These are phyloP conservation scores for Exophiala mesophila DNA, from an alignment of 2,329 filamentous ascomycete species.

Conservation along the genomic window DNA sequence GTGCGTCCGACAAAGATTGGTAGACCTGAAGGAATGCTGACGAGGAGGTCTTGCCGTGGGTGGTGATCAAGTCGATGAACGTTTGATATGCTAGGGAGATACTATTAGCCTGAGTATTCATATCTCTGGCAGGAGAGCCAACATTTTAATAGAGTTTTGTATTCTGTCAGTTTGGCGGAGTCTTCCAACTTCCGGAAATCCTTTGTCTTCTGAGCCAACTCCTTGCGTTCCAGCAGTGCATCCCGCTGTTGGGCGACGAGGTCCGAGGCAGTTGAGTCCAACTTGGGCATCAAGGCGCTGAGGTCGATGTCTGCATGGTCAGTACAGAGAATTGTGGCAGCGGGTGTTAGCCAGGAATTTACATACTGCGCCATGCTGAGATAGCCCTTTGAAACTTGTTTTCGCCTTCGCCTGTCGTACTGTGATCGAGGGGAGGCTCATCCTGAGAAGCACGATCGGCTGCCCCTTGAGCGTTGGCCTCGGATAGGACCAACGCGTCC, in stretches of 20 bases:
- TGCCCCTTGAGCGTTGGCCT: conserved; percentile 34
- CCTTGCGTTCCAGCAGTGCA: conserved; percentile 92
- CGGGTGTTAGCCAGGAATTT: too few species aligned
- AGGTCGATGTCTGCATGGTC: conserved; percentile 86
- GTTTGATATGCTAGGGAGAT: conserved; percentile 72
- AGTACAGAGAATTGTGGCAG: too few species aligned
- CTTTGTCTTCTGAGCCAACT: conserved; percentile 97
- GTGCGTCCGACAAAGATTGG: conserved; percentile 87
- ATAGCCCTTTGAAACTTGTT: conserved; percentile 98
- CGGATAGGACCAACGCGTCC: conserved; percentile 42
- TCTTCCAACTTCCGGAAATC: conserved; percentile 95
- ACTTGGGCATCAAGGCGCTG: conserved; percentile 71
- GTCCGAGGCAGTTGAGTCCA: conserved; percentile 92
- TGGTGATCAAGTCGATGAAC: conserved; percentile 94
- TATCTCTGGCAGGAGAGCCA: background rate
- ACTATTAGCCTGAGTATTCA: background rate
- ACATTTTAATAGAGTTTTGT: conserved; percentile 88
- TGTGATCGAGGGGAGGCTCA: conserved; percentile 26
- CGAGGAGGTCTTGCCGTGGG: conserved; percentile 90
- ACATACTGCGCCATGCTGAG: conserved; percentile 84
- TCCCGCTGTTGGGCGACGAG: conserved; percentile 91
- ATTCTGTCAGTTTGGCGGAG: conserved; percentile 74
- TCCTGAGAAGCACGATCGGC: conserved; percentile 29
- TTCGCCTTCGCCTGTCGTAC: conserved; percentile 50
- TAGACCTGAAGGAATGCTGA: conserved; percentile 91